A percentile compares a stretch with the other conserved stretches of the same genome.
Evolutionary conservation across 1,284 basidiomycete genomes (phyloP).

Genomic region (Porogramme epimiltina): DNA sequence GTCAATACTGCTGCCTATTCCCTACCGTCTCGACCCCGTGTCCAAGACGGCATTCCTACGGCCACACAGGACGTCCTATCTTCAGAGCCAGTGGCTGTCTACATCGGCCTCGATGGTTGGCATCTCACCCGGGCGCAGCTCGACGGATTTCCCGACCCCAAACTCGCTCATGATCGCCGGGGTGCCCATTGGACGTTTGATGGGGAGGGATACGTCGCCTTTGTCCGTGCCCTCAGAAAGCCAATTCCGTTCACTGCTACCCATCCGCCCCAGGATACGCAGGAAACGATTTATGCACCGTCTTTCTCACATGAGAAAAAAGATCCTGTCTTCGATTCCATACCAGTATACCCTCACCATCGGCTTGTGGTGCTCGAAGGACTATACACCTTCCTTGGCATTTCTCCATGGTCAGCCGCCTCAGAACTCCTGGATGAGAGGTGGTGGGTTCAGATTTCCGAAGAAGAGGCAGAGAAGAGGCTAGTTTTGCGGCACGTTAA

Average conservation of each 20-base stretch:
- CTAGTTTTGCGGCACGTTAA: slow-evolving; percentile 75
- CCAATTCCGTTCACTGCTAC: slow-evolving; percentile 30
- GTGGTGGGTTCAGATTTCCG: slow-evolving; percentile 73
- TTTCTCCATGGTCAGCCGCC: slow-evolving; percentile 74
- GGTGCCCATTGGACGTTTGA: slow-evolving; percentile 82
- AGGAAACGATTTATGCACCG: slow-evolving; percentile 49
- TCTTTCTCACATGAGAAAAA: slow-evolving; percentile 76
- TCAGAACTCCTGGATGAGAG: slow-evolving; percentile 74
- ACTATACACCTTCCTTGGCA: slow-evolving; percentile 78
- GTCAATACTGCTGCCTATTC: slow-evolving; percentile 43
- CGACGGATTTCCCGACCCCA: slow-evolving; percentile 68
- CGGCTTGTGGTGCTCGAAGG: slow-evolving; percentile 86
- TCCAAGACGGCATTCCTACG: background rate
- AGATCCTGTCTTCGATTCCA: slow-evolving; percentile 57
- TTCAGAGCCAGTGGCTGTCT: slow-evolving; percentile 33
- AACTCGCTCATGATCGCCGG: slow-evolving; percentile 68
- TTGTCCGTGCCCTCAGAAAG: slow-evolving; percentile 55
- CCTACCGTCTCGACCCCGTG: slow-evolving; percentile 25
- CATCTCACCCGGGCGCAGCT: slow-evolving; percentile 73
- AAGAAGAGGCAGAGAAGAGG: slow-evolving; percentile 60
- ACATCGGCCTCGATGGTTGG: slow-evolving; percentile 86
- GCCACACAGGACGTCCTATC: background rate
- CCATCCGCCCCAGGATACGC: background rate
- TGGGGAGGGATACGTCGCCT: slow-evolving; percentile 62
- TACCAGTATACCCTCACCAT: slow-evolving; percentile 62